phyloP scores from a whole-genome alignment of 140 eudicot genomes.

The Stevia rebaudiana region DNA sequence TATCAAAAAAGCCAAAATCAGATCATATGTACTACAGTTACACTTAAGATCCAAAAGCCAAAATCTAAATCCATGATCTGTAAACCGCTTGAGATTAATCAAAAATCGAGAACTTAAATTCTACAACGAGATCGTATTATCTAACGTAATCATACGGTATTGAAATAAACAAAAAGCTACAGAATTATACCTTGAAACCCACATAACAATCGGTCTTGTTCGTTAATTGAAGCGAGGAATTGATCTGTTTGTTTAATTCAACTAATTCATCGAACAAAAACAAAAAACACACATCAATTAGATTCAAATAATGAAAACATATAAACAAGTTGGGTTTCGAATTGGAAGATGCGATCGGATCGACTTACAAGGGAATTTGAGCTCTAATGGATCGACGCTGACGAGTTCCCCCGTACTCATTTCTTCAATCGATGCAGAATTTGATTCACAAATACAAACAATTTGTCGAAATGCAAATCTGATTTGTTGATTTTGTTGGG shows the following conservation, averaged over 20 bases:
- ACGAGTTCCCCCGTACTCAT: constrained; percentile 57
- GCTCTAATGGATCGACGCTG: constrained; percentile 59
- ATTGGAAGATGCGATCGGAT: constrained; percentile 10
- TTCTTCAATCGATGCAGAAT: constrained; percentile 23
- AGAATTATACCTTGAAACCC: constrained; percentile 52
- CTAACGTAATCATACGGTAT: not conserved
- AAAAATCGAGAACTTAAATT: not conserved
- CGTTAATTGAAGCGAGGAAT: constrained; percentile 44
- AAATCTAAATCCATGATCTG: constrained; percentile 1
- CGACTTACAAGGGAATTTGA: constrained; percentile 54
- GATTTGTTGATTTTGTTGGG: not conserved
- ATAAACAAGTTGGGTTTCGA: not conserved
- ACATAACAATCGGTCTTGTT: constrained; percentile 49
- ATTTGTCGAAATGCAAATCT: not conserved
- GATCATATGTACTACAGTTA: not conserved
- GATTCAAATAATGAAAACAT: not conserved
- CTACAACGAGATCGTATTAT: not conserved
- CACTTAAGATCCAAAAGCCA: not conserved
- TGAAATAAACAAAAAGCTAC: not conserved
- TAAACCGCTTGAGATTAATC: not conserved
- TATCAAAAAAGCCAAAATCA: not conserved
- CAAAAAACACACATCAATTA: not conserved
- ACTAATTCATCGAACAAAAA: constrained; percentile 30
- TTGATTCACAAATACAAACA: not conserved
- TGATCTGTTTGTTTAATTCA: constrained; percentile 57